Percentiles rank a stretch among this genome's conserved stretches.
Conservation (phyloP, 192 early-diverging fungal species). For the Gryganskiella cystojenkinii region DNA sequence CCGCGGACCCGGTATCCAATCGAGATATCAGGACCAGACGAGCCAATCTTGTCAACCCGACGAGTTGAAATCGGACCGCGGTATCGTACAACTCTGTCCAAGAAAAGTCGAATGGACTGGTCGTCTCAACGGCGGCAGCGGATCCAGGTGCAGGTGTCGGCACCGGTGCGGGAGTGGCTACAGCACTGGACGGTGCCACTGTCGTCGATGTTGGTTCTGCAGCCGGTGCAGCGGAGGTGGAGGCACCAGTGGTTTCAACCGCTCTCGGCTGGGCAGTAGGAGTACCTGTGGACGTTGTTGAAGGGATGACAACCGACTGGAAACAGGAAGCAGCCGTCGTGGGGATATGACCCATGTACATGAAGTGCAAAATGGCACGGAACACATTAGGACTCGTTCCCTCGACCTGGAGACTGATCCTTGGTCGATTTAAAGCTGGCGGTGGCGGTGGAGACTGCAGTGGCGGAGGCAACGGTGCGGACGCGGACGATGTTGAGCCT, state of each 20-base stretch:
- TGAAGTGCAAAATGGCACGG: constrained; percentile 36
- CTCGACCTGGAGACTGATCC: constrained; percentile 5
- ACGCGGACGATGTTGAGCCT: background rate
- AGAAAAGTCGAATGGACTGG: constrained; percentile 5
- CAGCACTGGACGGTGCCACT: background rate
- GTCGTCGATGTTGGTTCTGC: background rate
- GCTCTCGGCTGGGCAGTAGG: background rate
- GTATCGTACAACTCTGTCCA: constrained; percentile 37
- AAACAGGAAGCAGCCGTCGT: background rate
- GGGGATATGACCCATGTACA: constrained; percentile 48
- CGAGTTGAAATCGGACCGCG: constrained; percentile 17
- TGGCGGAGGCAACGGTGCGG: constrained; percentile 9
- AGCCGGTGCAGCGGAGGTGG: background rate
- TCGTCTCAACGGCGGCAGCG: background rate
- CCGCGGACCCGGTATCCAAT: constrained; percentile 4
- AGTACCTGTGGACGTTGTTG: no score
- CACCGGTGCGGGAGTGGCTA: background rate
- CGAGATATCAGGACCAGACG: constrained; percentile 19
- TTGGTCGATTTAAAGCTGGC: background rate
- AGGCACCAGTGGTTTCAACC: background rate
- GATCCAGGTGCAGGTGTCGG: background rate
- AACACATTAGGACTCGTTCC: constrained; percentile 14
- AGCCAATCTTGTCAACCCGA: constrained; percentile 16
- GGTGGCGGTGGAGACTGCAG: background rate
- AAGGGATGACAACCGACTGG: background rate